Percentiles rank a stretch among this genome's conserved stretches.
phyloP scores from a whole-genome alignment of 306 rosid genomes.

The Rubus parviflorus region DNA sequence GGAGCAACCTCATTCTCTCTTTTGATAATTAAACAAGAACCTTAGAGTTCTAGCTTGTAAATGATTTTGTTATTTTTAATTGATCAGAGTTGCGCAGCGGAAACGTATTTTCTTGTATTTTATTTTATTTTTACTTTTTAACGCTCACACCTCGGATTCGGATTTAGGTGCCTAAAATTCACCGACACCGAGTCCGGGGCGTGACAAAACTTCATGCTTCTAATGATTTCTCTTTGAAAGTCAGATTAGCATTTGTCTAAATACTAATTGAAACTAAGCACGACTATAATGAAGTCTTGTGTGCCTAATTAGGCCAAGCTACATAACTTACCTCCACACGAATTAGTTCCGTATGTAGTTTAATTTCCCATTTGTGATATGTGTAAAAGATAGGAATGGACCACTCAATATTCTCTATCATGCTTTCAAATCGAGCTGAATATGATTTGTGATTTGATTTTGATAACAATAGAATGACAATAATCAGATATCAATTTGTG shows the following conservation, averaged over 20 bases:
- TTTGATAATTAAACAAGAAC: too few species aligned
- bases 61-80: too few species aligned
- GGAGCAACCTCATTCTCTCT: too few species aligned
- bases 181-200: too few species aligned
- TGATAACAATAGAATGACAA: background rate
- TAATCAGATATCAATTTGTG: background rate
- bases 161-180: too few species aligned
- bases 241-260: slow-evolving; percentile 23
- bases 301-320: background rate
- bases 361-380: slow-evolving; percentile 19
- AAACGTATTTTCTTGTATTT: too few species aligned
- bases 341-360: background rate
- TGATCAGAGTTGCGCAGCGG: too few species aligned
- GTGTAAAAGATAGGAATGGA: slow-evolving; percentile 9
- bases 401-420: slow-evolving; percentile 19
- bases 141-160: too few species aligned
- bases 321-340: slow-evolving; percentile 10
- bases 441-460: background rate
- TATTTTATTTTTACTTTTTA: too few species aligned
- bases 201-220: background rate
- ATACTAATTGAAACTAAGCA: background rate
- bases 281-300: background rate
- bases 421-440: background rate
- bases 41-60: too few species aligned
- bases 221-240: slow-evolving; percentile 32